Conservation (phyloP, 306 rosid species). For the Citrullus colocynthis region DNA sequence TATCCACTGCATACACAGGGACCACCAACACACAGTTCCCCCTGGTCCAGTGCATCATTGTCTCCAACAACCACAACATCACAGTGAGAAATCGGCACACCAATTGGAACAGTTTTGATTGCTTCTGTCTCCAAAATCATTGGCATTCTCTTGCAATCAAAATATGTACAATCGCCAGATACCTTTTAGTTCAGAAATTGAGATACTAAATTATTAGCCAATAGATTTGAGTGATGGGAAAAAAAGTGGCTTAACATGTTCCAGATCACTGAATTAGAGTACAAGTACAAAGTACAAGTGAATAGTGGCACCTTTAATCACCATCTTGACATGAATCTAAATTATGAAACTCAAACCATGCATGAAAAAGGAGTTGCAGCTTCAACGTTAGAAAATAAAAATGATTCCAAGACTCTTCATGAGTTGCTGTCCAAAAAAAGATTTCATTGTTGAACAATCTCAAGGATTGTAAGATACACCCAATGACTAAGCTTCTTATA, state of each 20-base stretch:
- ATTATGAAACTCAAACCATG: not conserved
- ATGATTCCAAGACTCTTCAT: not conserved
- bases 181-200: conserved; percentile 35
- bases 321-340: not conserved
- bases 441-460: not conserved
- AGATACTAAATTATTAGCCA: conserved; percentile 8
- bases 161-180: conserved; percentile 89
- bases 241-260: not conserved
- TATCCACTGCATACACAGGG: conserved; percentile 61
- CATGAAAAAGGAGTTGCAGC: not conserved
- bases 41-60: conserved; percentile 36
- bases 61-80: conserved; percentile 49
- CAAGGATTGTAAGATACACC: not conserved
- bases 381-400: not conserved
- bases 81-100: conserved; percentile 64
- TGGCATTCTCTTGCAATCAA: conserved; percentile 90
- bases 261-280: not conserved
- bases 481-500: not conserved
- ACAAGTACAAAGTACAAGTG: not conserved
- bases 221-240: not conserved
- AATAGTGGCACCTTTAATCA: not conserved
- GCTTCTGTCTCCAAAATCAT: conserved; percentile 43
- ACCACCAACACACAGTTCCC: conserved; percentile 76
- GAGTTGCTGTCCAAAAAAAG: not conserved
- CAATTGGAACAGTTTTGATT: conserved; percentile 70